Evolutionary conservation across 1,139 yeast genomes (phyloP).

Genomic region (Saccharomyces hybrid): DNA sequence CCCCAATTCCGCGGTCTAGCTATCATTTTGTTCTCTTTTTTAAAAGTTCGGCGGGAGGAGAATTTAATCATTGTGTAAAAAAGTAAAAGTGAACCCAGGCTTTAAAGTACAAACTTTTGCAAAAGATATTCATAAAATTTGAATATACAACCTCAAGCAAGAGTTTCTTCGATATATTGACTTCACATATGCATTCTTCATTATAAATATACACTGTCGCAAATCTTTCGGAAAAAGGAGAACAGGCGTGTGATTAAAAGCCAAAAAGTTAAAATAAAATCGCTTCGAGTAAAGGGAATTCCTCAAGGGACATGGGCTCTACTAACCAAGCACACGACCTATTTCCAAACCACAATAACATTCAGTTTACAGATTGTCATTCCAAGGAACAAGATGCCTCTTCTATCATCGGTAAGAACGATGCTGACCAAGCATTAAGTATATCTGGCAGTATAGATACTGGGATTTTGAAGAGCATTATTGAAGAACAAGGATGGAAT

Average conservation of each 20-base stretch:
- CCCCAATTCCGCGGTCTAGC: too few species aligned
- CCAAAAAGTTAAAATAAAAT: not conserved
- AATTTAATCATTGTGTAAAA: not conserved
- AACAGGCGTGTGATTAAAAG: not conserved
- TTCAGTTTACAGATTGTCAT: slow-evolving; percentile 9
- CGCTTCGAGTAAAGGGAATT: not conserved
- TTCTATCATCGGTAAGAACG: not conserved
- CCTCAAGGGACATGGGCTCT: not conserved
- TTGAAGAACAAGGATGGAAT: slow-evolving; percentile 16
- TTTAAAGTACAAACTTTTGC: not conserved
- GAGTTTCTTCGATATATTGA: not conserved
- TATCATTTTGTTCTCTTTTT: not conserved
- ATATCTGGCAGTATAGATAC: slow-evolving; percentile 11
- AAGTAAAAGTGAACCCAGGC: not conserved
- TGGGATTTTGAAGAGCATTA: slow-evolving; percentile 14
- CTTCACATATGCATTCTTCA: not conserved
- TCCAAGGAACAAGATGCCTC: not conserved
- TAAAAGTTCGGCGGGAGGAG: not conserved
- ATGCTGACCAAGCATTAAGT: slow-evolving; percentile 2
- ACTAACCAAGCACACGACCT: slow-evolving; percentile 8
- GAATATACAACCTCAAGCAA: not conserved
- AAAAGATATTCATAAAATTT: not conserved
- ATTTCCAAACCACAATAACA: slow-evolving; percentile 19
- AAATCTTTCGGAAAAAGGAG: not conserved
- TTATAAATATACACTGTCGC: not conserved